A percentile compares a stretch with the other conserved stretches of the same genome.
These are phyloP conservation scores for Cupressus sempervirens DNA, from an alignment of 75 land plant species.

Conservation along the genomic window DNA sequence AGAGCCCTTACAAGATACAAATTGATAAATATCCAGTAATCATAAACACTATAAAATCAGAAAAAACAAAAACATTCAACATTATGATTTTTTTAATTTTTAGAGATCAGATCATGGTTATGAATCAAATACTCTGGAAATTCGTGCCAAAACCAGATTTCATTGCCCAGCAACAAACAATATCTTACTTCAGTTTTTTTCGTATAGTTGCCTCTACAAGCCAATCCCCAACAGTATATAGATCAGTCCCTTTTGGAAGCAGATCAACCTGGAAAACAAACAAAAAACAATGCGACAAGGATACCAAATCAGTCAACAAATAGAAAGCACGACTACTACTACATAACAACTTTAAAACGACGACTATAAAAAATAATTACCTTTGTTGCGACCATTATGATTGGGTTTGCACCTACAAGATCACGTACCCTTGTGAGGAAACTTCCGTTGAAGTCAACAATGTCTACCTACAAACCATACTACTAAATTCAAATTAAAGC, in stretches of 20 bases:
- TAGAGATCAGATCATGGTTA: background rate
- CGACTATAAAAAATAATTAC: slow-evolving; percentile 22
- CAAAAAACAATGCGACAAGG: background rate
- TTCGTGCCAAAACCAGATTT: background rate
- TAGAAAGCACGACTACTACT: background rate
- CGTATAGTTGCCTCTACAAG: slow-evolving; percentile 62
- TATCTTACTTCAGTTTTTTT: slow-evolving; percentile 87
- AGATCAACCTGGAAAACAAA: slow-evolving; percentile 68
- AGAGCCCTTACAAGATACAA: background rate
- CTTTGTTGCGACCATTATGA: slow-evolving; percentile 92
- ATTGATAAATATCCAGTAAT: background rate
- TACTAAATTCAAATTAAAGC: background rate
- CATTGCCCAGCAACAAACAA: slow-evolving; percentile 6
- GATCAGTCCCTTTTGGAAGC: slow-evolving; percentile 87
- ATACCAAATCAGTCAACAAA: slow-evolving; percentile 6
- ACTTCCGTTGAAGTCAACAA: slow-evolving; percentile 99
- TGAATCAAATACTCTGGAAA: background rate
- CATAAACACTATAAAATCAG: background rate
- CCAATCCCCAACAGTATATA: slow-evolving; percentile 92
- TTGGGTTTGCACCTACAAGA: slow-evolving; percentile 95
- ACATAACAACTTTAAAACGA: background rate
- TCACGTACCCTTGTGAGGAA: slow-evolving; percentile 91
- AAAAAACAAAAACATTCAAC: background rate
- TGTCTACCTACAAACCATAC: slow-evolving; percentile 70
- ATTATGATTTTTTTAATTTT: background rate